Conservation (phyloP, 1,284 basidiomycete species). For the Apiotrichum porosum region DNA sequence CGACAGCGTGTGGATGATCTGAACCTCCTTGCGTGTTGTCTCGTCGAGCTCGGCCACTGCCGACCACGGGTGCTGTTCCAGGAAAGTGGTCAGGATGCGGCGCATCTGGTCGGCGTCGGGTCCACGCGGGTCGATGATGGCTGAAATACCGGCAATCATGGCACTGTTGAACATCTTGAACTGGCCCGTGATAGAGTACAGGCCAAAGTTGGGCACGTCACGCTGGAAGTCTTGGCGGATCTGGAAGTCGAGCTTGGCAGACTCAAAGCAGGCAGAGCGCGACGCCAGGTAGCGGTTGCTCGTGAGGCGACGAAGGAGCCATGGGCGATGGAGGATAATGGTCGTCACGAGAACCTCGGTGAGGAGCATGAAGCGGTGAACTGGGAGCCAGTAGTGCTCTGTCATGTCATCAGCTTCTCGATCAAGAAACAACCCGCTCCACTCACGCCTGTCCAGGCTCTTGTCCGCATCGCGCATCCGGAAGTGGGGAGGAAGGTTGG, state of each 20-base stretch:
- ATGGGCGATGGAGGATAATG: slow-evolving; percentile 47
- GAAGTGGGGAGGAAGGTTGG: slow-evolving; percentile 61
- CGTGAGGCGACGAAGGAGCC: slow-evolving; percentile 41
- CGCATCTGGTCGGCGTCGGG: slow-evolving; percentile 44
- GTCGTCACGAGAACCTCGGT: slow-evolving; percentile 47
- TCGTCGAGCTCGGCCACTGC: slow-evolving; percentile 40
- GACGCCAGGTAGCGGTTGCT: slow-evolving; percentile 42
- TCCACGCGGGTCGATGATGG: slow-evolving; percentile 48
- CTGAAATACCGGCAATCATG: slow-evolving; percentile 49
- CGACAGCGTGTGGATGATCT: slow-evolving; percentile 47
- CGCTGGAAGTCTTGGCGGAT: slow-evolving; percentile 43
- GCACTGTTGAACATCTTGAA: slow-evolving; percentile 48
- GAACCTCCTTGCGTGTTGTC: slow-evolving; percentile 48
- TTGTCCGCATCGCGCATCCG: slow-evolving; percentile 65
- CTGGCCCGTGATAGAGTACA: slow-evolving; percentile 34
- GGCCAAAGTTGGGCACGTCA: slow-evolving; percentile 34
- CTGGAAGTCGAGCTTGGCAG: slow-evolving; percentile 45
- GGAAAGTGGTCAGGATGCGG: slow-evolving; percentile 44
- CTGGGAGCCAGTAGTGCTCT: slow-evolving; percentile 39
- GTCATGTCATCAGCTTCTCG: neutral
- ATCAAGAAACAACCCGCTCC: neutral
- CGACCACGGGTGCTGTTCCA: slow-evolving; percentile 45
- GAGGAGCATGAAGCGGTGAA: slow-evolving; percentile 45
- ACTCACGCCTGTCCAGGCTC: slow-evolving; percentile 60
- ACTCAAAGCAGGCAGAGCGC: slow-evolving; percentile 45